Conservation (phyloP, 148 eudicot species). For the Bassia scoparia region DNA sequence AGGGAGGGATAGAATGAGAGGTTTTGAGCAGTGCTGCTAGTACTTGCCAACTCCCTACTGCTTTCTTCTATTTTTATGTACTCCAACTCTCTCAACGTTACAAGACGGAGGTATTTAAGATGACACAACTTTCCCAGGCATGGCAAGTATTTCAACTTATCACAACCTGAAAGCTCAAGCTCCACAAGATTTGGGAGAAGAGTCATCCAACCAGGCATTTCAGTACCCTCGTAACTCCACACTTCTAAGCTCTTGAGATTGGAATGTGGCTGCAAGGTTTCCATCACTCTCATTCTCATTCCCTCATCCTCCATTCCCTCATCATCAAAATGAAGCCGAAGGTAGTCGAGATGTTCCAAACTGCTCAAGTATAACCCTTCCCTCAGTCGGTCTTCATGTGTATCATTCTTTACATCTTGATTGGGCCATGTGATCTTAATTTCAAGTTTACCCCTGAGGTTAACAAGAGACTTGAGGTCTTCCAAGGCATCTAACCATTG, state of each 20-base stretch:
- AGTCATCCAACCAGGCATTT: conserved; percentile 6
- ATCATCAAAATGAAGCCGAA: too few relatives aligned
- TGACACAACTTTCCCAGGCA: neutral
- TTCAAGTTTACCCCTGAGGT: neutral
- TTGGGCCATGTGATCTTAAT: neutral
- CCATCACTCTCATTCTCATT: too few relatives aligned
- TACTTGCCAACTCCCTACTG: too few relatives aligned
- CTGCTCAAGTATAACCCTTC: neutral
- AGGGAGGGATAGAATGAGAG: neutral
- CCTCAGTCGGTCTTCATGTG: too few relatives aligned
- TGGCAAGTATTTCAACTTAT: too few relatives aligned
- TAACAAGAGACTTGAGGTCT: too few relatives aligned
- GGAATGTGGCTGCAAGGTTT: conserved; percentile 3
- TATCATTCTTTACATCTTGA: neutral
- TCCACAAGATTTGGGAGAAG: neutral
- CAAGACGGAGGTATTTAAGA: neutral
- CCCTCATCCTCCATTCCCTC: too few relatives aligned
- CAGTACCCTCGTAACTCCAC: neutral
- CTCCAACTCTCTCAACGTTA: neutral
- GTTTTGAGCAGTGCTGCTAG: neutral
- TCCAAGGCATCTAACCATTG: too few relatives aligned
- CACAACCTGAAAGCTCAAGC: neutral
- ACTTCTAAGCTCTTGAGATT: neutral
- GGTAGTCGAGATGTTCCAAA: too few relatives aligned
- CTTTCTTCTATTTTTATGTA: neutral